These are phyloP conservation scores for Zygotorulaspora chibaensis DNA, from an alignment of 805 yeast species.

Conservation along the genomic window DNA sequence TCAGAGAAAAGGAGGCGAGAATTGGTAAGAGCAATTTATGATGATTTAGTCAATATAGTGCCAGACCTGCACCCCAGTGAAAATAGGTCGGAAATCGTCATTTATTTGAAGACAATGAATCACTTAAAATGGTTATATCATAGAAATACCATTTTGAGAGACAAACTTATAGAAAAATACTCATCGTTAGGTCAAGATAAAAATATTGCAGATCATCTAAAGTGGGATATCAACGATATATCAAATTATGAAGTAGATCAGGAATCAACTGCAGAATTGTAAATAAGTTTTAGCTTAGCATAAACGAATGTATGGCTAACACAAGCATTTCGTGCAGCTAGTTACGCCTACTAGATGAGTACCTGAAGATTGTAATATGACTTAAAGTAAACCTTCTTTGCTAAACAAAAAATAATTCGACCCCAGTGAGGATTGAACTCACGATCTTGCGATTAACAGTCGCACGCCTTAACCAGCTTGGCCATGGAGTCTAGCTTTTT, in stretches of 20 bases:
- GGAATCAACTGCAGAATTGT: not conserved
- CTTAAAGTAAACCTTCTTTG: too few relatives aligned
- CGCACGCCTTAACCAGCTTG: constrained; percentile 56
- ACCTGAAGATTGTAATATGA: too few relatives aligned
- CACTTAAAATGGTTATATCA: constrained; percentile 48
- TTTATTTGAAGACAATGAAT: constrained; percentile 60
- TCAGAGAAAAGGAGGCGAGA: constrained; percentile 85
- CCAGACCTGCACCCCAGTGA: constrained; percentile 70
- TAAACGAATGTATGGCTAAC: too few relatives aligned
- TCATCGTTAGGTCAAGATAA: constrained; percentile 2
- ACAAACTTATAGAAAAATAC: constrained; percentile 35
- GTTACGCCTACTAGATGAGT: too few relatives aligned
- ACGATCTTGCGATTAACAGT: constrained; percentile 57
- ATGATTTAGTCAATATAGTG: constrained; percentile 64
- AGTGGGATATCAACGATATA: constrained; percentile 8
- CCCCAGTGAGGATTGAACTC: constrained; percentile 55
- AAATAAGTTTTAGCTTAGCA: too few relatives aligned
- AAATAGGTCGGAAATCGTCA: constrained; percentile 73
- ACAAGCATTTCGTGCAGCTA: too few relatives aligned
- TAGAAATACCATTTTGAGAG: constrained; percentile 46
- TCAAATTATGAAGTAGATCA: not conserved
- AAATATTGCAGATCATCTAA: constrained; percentile 9
- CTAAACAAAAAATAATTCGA: constrained; percentile 32
- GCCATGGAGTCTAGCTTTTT: constrained; percentile 41
- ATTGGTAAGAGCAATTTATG: constrained; percentile 79